A percentile compares a stretch with the other conserved stretches of the same genome.
Conservation (phyloP, 169 alveolate species). For the Theileria parva region DNA sequence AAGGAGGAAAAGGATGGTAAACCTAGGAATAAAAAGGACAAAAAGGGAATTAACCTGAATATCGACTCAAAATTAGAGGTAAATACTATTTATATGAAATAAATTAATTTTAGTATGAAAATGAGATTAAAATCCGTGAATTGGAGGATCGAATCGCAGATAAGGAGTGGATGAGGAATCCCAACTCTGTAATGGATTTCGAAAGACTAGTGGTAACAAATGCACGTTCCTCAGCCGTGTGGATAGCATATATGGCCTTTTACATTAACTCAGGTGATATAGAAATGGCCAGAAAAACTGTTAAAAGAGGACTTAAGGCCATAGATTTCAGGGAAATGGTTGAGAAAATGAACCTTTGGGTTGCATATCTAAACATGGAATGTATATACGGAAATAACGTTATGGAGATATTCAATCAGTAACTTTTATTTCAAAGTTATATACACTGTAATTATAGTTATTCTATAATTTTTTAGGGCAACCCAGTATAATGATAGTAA, state of each 20-base stretch:
- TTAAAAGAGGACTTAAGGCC: conserved; percentile 76
- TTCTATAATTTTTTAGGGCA: conserved; percentile 31
- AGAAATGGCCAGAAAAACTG: conserved; percentile 79
- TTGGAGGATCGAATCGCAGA: conserved; percentile 45
- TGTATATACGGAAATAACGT: conserved; percentile 76
- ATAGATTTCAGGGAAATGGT: conserved; percentile 75
- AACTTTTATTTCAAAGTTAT: background rate
- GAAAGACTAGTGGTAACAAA: conserved; percentile 53
- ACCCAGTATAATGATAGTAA: conserved; percentile 71
- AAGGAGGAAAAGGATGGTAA: background rate
- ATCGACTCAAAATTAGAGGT: conserved; percentile 23
- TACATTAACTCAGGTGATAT: conserved; percentile 74
- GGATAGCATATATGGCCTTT: conserved; percentile 80
- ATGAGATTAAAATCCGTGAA: conserved; percentile 54
- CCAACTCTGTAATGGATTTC: conserved; percentile 41
- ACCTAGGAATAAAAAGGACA: background rate
- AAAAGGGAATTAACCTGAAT: background rate
- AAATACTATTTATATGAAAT: background rate
- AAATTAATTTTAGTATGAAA: conserved; percentile 32
- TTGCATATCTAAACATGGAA: conserved; percentile 83
- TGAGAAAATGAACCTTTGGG: conserved; percentile 79
- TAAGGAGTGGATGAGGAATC: conserved; percentile 26
- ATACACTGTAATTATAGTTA: background rate
- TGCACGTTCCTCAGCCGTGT: conserved; percentile 47
- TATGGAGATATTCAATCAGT: conserved; percentile 67